Conservation (phyloP, 164 flowering plant genomes). For the Berberis thunbergii region DNA sequence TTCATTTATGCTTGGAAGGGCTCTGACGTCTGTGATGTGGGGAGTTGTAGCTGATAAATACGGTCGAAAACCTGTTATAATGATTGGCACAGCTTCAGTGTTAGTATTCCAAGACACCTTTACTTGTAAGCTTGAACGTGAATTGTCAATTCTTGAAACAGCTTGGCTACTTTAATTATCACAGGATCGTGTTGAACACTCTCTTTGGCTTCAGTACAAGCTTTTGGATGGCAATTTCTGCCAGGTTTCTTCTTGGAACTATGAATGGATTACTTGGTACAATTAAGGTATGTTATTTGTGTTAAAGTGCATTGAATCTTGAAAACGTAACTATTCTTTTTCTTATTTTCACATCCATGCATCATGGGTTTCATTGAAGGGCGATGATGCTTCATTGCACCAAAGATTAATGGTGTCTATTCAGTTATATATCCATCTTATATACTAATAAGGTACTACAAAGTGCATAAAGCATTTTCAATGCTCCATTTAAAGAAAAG, state of each 20-base stretch:
- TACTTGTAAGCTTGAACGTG: background rate
- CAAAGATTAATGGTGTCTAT: background rate
- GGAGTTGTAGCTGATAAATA: conserved; percentile 72
- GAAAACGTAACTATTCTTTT: background rate
- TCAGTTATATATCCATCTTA: background rate
- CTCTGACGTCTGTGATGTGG: conserved; percentile 70
- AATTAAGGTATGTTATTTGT: conserved; percentile 31
- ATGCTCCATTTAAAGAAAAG: background rate
- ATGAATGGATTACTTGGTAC: conserved; percentile 54
- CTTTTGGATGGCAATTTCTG: conserved; percentile 67
- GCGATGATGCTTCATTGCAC: background rate
- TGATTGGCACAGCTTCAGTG: conserved; percentile 52
- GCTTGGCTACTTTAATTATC: background rate
- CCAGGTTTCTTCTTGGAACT: conserved; percentile 63
- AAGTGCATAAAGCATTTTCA: background rate
- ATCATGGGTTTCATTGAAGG: background rate
- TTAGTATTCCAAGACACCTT: conserved; percentile 23
- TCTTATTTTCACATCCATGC: background rate
- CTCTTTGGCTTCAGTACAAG: conserved; percentile 60
- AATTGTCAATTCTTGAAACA: background rate
- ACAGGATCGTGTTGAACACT: conserved; percentile 48
- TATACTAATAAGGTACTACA: background rate
- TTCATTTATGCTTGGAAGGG: conserved; percentile 77
- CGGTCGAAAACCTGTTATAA: conserved; percentile 78
- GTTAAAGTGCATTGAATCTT: background rate